Evolutionary conservation across 2,329 filamentous ascomycete species (phyloP).

Genomic region (Arthroderma sp.): DNA sequence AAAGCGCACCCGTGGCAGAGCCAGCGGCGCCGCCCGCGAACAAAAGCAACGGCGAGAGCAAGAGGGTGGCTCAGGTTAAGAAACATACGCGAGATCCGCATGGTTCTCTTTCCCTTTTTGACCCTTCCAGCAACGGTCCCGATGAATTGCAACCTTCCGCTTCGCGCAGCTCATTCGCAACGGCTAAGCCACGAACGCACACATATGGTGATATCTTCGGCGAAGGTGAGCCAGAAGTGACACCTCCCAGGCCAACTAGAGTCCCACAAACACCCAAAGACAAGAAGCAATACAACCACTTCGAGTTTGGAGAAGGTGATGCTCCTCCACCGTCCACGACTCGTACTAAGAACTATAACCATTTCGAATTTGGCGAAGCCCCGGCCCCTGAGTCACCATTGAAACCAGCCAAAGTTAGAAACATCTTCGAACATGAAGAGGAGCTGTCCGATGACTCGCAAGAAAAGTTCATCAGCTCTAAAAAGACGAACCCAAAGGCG

Average conservation of each 20-base stretch:
- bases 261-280: constrained; percentile 40
- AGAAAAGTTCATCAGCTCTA: neutral
- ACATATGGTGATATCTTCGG: constrained; percentile 58
- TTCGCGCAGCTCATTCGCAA: constrained; percentile 38
- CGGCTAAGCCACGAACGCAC: constrained; percentile 57
- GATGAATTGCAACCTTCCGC: constrained; percentile 41
- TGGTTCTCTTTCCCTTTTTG: constrained; percentile 62
- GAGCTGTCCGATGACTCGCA: neutral
- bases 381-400: neutral
- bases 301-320: constrained; percentile 52
- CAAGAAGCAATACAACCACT: constrained; percentile 73
- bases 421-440: constrained; percentile 8
- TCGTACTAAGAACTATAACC: neutral
- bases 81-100: constrained; percentile 20
- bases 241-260: constrained; percentile 37
- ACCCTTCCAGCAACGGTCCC: constrained; percentile 40
- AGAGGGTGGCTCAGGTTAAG: neutral
- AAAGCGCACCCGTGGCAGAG: constrained; percentile 1
- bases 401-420: neutral
- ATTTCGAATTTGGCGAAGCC: constrained; percentile 1
- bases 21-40: constrained; percentile 15
- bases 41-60: constrained; percentile 10
- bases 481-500: constrained; percentile 40
- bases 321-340: constrained; percentile 12
- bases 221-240: constrained; percentile 30